Base-by-base conservation (phyloP, 2,329 filamentous ascomycete genomes). In the Xylaria sp. region DNA sequence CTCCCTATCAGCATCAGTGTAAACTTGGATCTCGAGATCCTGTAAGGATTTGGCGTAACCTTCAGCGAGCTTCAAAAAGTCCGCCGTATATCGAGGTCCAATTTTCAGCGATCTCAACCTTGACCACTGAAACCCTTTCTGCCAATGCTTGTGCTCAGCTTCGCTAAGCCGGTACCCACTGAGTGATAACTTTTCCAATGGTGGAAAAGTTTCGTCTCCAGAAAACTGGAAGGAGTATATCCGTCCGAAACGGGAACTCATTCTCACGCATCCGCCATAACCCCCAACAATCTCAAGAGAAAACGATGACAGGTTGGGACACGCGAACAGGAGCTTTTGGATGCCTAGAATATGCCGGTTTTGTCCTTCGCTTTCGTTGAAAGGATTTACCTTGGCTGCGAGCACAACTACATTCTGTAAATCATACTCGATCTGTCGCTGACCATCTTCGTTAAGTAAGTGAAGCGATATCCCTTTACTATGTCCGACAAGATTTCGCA, bases 221-320 rank as follows among this genome's bases (percentile, higher is more conserved):
- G 52, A 61, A 25, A 68, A 46, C 32, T 23, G 50, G 20, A 68
- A 68, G 34, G 50, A 52, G n/a, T 45, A 4, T 18, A 65, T 4
- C 1, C 0, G 52, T 36, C 20, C n/a, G 10, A 30, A 46, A 15
- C 15, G n/a, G 15, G 56, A 39, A 0, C 43, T 28, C 1, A 15
- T 28, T 6, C 12, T 39, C 13, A 67, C 53, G 41, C 65, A 67
- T 36, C 66, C 66, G 28, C 62, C 66, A 20, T 68, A 65, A 3
- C 15, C 28, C 32, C 39, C n/a, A 9, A 3, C 8, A 8, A 13
- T 4, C 2, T n/a, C 2, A 7, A 68, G 18, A 4, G 66, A 65
- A 34, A 68, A 59, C 23, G 50, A 61, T 13, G 3, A 65, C 15
- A 68, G 43, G n/a, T 68, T 68, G 4, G 62, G 66, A 32, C 66